Base-by-base conservation (phyloP, 2,329 filamentous ascomycete genomes). In the Curvularia eragrostidis region DNA sequence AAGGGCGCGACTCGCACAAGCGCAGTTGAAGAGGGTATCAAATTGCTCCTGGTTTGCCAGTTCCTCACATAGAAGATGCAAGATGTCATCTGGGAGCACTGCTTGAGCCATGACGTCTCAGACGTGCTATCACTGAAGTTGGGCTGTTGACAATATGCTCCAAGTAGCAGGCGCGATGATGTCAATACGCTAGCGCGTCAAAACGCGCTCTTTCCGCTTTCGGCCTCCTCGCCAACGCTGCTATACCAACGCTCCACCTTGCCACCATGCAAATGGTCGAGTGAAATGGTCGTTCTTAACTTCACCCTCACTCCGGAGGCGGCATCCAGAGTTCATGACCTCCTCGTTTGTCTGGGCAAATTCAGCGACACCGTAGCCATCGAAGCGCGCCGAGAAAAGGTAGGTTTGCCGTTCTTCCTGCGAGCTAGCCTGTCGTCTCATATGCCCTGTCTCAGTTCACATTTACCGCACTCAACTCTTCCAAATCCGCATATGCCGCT, bases 301-400 rank as follows among this genome's bases (percentile, higher is more conserved):
- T 93, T 93, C 71, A 90, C 89, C 0, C 80, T 94, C 52, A 89
- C 84, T 66, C 89, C 91, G 55, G 89, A 93, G 65, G 88, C 88
- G 30, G 86, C 91, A 42, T 82, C 83, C 6, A 86, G 85, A 48
- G 81, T 94, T 43, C 89, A 91, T 67, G 91, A 93, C 75, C 84
- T 87, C 23, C 83, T 94, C 55, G 81, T 87, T 21, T 94, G 91
- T 74, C 82, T 94, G 24, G 85, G 86, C 70, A 92, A 91, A 75
- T 93, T 94, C 79, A 90, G 88, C 73, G 91, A 94, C 66, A 86
- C 89, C 44, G 90, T 94, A 19, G 90, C 87, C 24, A 82, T 94
- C 39, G 91, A 93, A 75, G 89, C 89, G 32, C 83, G 84, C 66
- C 85, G 83, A 62, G 88, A 91, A 68, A 86, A 84, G 73, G 89